Evolutionary conservation across 305 asterid genomes (phyloP), one percentile per base, ranked within the genome.

Genomic region (Plantago coronopus): DNA sequence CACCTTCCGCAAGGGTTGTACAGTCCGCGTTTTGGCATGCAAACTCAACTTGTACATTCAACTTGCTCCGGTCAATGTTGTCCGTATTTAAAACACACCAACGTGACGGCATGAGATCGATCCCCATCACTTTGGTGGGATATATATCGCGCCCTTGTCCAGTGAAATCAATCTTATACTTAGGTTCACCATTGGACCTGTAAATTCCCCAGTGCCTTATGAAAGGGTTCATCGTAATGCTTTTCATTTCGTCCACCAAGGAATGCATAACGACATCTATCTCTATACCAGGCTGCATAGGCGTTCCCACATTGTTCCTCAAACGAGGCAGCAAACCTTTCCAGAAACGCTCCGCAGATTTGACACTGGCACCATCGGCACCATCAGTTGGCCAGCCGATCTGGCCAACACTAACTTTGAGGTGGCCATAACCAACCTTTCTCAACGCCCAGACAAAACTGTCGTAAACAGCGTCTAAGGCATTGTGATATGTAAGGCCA

Each of bases 361-460:
- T 1, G 8, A 48, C 5, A 20, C 18, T 73, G 5, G 78, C 82
- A 7, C 67, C 62, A 0, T 40, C 31, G 19, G 8, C 53, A 4
- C 85, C 87, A 21, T 83, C 88, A 0, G 84, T 83, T 1, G 88
- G 88, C 91, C 86, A 83, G 0, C 84, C 86, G 4, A 83, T 45
- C 5, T 67, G 62, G 17, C 65, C 63, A 4, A 79, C 61, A 31
- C 59, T 14, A 3, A 83, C 22, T 9, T 65, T 68, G 22, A 81
- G 2, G 8, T 50, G 14, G 42, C 64, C 61, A 0, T 69, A 59
- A 3, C 74, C 78, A 10, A 59, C 42, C 25, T 79, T 83, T 1
- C 1, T 47, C 6, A 83, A 25, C 1, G 84, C 88, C 74, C 74
- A 77, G 0, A 38, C 55, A 48, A 70, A 54, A 3, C 72, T 44